Evolutionary conservation across 2,329 filamentous ascomycete genomes (phyloP).

Genomic region (Aspergillus ibericus): DNA sequence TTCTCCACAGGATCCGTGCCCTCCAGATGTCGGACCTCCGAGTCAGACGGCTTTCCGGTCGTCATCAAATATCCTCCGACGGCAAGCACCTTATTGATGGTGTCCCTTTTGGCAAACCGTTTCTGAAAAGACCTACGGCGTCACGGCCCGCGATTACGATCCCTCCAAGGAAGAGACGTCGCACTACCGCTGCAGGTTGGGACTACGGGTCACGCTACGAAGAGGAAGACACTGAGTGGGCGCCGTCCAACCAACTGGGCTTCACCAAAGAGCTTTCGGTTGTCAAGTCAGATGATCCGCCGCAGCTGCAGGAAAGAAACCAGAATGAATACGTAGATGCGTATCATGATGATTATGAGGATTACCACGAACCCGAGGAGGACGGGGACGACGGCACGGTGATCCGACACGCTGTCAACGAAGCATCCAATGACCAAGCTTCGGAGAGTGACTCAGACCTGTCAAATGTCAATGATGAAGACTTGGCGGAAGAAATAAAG

Average conservation of each 20-base stretch:
- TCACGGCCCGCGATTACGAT: constrained; percentile 68
- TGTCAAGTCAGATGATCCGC: constrained; percentile 15
- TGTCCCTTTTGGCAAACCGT: constrained; percentile 75
- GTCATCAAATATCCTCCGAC: constrained; percentile 75
- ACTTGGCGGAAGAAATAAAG: constrained; percentile 48
- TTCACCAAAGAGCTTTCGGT: constrained; percentile 27
- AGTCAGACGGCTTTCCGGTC: constrained; percentile 70
- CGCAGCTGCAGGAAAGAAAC: constrained; percentile 20
- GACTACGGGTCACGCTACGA: constrained; percentile 26
- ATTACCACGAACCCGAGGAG: constrained; percentile 23
- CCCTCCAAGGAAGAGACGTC: constrained; percentile 69
- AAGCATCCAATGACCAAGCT: constrained; percentile 22
- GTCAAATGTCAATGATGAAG: constrained; percentile 36
- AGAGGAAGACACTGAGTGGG: constrained; percentile 36
- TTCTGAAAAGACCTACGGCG: constrained; percentile 57
- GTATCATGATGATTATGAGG: constrained; percentile 28
- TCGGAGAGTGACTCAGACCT: constrained; percentile 32
- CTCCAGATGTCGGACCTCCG: constrained; percentile 73
- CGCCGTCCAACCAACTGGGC: constrained; percentile 21
- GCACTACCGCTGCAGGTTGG: constrained; percentile 39
- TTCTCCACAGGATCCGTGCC: constrained; percentile 67
- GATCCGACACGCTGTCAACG: constrained; percentile 34
- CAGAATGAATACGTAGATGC: constrained; percentile 33
- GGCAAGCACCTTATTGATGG: constrained; percentile 84
- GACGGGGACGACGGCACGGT: constrained; percentile 39